Conservation (phyloP, 352 stramenopile genomes). For the Pythium volutum region DNA sequence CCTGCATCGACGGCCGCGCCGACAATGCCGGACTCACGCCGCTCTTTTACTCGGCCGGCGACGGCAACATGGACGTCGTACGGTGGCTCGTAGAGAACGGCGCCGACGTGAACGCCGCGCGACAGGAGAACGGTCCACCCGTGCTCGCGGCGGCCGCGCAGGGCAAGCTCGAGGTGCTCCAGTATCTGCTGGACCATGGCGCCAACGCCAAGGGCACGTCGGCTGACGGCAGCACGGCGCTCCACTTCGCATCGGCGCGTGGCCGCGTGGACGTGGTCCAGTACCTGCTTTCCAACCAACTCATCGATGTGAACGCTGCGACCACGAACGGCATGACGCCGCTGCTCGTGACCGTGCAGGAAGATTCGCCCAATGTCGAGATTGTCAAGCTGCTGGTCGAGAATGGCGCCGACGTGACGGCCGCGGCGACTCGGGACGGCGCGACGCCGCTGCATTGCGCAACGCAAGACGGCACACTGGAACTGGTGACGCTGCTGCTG, state of each 20-base stretch:
- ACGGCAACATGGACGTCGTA: constrained; percentile 19
- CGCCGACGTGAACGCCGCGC: constrained; percentile 23
- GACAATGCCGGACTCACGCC: constrained; percentile 27
- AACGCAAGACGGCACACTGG: constrained; percentile 17
- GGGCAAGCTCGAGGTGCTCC: constrained; percentile 22
- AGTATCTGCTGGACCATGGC: constrained; percentile 17
- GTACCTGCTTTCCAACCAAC: constrained; percentile 19
- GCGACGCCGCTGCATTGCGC: constrained; percentile 27
- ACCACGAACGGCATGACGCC: constrained; percentile 26
- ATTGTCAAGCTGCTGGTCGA: constrained; percentile 22
- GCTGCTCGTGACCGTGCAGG: constrained; percentile 24
- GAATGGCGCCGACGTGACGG: constrained; percentile 16
- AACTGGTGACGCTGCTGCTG: constrained; percentile 22
- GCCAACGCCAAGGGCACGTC: constrained; percentile 8
- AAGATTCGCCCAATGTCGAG: constrained; percentile 11
- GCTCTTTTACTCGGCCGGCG: constrained; percentile 24
- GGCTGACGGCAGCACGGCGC: constrained; percentile 23
- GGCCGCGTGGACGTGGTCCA: constrained; percentile 16
- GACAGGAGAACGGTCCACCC: constrained; percentile 19
- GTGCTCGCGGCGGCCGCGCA: constrained; percentile 25
- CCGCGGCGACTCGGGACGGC: constrained; percentile 9
- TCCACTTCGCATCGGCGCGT: constrained; percentile 23
- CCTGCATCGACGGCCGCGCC: constrained; percentile 20
- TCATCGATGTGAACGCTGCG: constrained; percentile 23
- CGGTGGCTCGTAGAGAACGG: constrained; percentile 25